Percentiles rank a stretch among this genome's conserved stretches.
These are phyloP conservation scores for Durusdinium trenchii DNA, from an alignment of 73 alveolate genomes.

Conservation along the genomic window DNA sequence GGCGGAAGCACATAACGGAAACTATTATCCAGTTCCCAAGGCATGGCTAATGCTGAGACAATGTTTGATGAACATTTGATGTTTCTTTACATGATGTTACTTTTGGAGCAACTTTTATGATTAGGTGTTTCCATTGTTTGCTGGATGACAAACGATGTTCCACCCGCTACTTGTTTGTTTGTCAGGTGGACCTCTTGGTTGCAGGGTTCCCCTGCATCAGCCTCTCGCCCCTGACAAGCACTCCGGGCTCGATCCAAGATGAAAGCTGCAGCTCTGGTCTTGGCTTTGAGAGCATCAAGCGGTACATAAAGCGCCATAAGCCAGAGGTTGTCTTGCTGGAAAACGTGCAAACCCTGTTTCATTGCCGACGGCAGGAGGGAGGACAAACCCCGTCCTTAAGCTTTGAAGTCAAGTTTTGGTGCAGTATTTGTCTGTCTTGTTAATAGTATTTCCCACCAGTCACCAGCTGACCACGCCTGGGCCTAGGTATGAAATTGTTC, in stretches of 20 bases:
- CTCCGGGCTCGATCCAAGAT: neutral
- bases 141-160: too few relatives aligned
- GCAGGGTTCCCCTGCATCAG: constrained; percentile 23
- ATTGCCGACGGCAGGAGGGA: neutral
- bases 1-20: neutral
- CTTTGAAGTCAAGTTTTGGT: neutral
- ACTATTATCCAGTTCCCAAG: neutral
- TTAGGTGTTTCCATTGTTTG: too few relatives aligned
- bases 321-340: neutral
- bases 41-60: neutral
- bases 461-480: neutral
- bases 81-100: neutral
- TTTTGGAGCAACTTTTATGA: too few relatives aligned
- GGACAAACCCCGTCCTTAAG: neutral
- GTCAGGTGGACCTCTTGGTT: neutral
- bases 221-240: neutral
- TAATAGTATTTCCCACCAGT: too few relatives aligned
- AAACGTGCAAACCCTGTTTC: neutral
- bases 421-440: too few relatives aligned
- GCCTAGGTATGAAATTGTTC: neutral
- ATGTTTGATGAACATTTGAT: neutral
- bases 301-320: neutral
- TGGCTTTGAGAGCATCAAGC: neutral
- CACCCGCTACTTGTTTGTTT: too few relatives aligned
- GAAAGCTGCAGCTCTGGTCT: neutral